A percentile compares a stretch with the other conserved stretches of the same genome.
Conservation (phyloP, 2,329 filamentous ascomycete species). For the Fusarium zealandicum region DNA sequence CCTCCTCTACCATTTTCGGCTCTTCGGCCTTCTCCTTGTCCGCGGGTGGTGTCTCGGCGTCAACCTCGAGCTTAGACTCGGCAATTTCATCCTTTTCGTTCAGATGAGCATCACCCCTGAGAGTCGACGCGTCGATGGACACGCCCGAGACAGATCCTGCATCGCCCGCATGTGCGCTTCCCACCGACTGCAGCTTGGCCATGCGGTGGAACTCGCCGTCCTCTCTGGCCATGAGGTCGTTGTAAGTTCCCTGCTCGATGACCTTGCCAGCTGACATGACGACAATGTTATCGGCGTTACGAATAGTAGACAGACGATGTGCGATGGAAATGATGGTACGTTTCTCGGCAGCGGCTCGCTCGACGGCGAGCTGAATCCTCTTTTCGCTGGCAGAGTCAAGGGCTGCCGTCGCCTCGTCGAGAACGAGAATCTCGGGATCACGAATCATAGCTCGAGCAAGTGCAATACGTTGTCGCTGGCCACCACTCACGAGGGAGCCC, state of each 20-base stretch:
- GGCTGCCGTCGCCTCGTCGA: slow-evolving; percentile 68
- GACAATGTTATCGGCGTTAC: slow-evolving; percentile 70
- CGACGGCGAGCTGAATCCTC: slow-evolving; percentile 58
- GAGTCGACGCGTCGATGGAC: slow-evolving; percentile 24
- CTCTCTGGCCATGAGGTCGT: slow-evolving; percentile 62
- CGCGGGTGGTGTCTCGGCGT: not conserved
- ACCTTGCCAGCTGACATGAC: slow-evolving; percentile 68
- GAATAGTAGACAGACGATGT: slow-evolving; percentile 66
- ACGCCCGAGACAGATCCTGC: slow-evolving; percentile 39
- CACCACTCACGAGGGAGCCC: slow-evolving; percentile 64
- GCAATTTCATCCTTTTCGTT: slow-evolving; percentile 22
- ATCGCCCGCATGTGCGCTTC: slow-evolving; percentile 38
- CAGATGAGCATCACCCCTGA: slow-evolving; percentile 12
- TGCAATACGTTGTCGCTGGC: slow-evolving; percentile 66
- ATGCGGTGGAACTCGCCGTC: slow-evolving; percentile 58
- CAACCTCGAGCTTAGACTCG: slow-evolving; percentile 6
- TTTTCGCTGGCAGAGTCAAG: slow-evolving; percentile 66
- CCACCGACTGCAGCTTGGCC: slow-evolving; percentile 54
- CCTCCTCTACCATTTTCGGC: slow-evolving; percentile 30
- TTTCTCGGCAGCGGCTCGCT: slow-evolving; percentile 52
- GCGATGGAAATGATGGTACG: slow-evolving; percentile 73
- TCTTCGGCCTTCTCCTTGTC: slow-evolving; percentile 2
- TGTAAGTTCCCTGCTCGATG: slow-evolving; percentile 69
- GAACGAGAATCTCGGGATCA: slow-evolving; percentile 62
- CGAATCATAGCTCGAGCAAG: slow-evolving; percentile 64